These are phyloP conservation scores for Effrenium voratum DNA, from an alignment of 73 alveolate genomes.

Conservation along the genomic window DNA sequence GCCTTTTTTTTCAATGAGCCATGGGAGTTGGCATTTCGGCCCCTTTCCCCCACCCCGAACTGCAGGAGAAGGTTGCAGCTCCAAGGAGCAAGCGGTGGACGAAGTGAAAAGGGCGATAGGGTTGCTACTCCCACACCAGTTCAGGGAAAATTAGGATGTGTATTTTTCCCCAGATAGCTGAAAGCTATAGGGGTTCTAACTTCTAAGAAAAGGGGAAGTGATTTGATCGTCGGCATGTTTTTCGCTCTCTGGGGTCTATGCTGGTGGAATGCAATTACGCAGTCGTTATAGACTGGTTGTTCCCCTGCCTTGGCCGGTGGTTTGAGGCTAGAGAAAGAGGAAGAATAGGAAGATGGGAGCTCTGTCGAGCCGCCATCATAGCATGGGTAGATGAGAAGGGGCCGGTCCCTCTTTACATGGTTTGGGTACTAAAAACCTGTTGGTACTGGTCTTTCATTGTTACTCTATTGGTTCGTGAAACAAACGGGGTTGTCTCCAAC, in stretches of 20 bases:
- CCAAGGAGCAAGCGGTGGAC: not conserved
- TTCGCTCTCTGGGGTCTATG: not conserved
- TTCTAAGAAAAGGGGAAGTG: not conserved
- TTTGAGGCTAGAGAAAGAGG: not conserved
- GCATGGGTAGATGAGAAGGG: too few relatives aligned
- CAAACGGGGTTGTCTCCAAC: too few relatives aligned
- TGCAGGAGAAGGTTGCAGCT: not conserved
- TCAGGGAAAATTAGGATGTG: not conserved
- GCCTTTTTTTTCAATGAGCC: too few relatives aligned
- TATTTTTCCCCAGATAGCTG: not conserved
- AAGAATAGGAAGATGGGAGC: not conserved
- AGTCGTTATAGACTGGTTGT: not conserved
- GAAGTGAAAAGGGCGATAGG: not conserved
- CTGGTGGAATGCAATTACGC: not conserved
- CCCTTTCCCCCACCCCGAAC: too few relatives aligned
- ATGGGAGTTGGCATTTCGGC: too few relatives aligned
- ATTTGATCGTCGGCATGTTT: not conserved
- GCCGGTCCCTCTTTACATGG: too few relatives aligned
- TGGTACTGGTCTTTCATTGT: too few relatives aligned
- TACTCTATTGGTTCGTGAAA: too few relatives aligned
- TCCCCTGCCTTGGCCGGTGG: not conserved
- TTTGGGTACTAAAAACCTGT: too few relatives aligned
- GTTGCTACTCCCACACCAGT: not conserved
- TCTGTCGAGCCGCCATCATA: not conserved
- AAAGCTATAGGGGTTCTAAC: not conserved